phyloP scores from a whole-genome alignment of 768 basidiomycete genomes.

The Hypholoma fasciculare region DNA sequence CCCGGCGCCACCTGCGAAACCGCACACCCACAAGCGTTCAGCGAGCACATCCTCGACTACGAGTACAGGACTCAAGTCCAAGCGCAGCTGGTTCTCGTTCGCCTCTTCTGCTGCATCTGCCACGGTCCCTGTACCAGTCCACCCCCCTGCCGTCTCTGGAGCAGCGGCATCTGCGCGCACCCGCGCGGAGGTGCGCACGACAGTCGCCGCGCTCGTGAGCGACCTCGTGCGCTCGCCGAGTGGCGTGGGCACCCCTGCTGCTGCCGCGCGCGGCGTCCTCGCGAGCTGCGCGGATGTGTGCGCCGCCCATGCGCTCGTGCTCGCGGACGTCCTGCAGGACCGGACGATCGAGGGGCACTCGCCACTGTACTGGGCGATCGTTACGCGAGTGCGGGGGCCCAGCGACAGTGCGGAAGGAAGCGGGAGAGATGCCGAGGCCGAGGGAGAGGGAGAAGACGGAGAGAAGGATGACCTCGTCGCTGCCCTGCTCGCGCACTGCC shows the following conservation, averaged over 20 bases:
- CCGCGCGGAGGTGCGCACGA: constrained; percentile 48
- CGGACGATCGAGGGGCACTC: constrained; percentile 66
- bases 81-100: constrained; percentile 35
- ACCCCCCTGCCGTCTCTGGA: no score
- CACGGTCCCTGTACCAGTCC: background rate
- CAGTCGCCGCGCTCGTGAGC: constrained; percentile 52
- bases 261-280: constrained; percentile 44
- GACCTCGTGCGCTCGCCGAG: constrained; percentile 47
- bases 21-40: constrained; percentile 14
- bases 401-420: background rate
- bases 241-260: constrained; percentile 22
- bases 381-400: constrained; percentile 46
- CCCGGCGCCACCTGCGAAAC: background rate
- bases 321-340: constrained; percentile 63
- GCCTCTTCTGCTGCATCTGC: constrained; percentile 16
- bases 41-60: constrained; percentile 17
- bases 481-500: constrained; percentile 50
- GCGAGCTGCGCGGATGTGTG: constrained; percentile 68
- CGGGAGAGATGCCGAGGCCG: constrained; percentile 1
- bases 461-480: constrained; percentile 41
- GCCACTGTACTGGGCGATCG: constrained; percentile 73
- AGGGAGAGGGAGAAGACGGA: constrained; percentile 20
- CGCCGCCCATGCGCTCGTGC: constrained; percentile 43
- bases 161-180: constrained; percentile 24
- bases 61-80: constrained; percentile 16